Conservation (phyloP, 73 alveolate species). For the Urostyla sp. region DNA sequence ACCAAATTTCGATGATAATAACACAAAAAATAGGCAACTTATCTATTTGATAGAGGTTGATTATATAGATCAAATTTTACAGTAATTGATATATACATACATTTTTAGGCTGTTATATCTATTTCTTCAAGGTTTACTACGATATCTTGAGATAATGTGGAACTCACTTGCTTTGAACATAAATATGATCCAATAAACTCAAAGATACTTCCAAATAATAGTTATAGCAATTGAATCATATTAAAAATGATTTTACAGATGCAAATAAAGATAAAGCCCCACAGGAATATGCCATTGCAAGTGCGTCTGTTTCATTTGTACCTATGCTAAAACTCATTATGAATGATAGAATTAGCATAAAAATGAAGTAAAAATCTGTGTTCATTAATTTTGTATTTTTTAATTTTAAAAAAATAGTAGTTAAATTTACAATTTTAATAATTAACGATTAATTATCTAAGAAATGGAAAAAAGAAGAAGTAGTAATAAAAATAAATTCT, state of each 20-base stretch:
- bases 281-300: background rate
- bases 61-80: background rate
- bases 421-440: too few species aligned
- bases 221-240: background rate
- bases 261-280: background rate
- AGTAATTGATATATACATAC: background rate
- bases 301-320: constrained; percentile 1
- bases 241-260: background rate
- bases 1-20: background rate
- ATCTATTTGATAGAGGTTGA: background rate
- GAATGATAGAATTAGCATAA: background rate
- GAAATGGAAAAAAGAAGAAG: too few species aligned
- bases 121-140: background rate
- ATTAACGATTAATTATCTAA: too few species aligned
- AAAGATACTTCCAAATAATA: background rate
- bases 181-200: constrained; percentile 1
- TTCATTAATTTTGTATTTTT: background rate
- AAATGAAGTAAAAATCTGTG: background rate
- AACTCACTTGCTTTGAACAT: constrained; percentile 13
- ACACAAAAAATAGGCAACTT: background rate
- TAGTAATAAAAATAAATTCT: too few species aligned
- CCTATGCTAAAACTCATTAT: background rate
- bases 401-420: too few species aligned
- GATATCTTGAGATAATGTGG: background rate
- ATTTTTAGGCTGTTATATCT: background rate